Conservation (phyloP, 345 rosid species). For the Raphanus sativus region DNA sequence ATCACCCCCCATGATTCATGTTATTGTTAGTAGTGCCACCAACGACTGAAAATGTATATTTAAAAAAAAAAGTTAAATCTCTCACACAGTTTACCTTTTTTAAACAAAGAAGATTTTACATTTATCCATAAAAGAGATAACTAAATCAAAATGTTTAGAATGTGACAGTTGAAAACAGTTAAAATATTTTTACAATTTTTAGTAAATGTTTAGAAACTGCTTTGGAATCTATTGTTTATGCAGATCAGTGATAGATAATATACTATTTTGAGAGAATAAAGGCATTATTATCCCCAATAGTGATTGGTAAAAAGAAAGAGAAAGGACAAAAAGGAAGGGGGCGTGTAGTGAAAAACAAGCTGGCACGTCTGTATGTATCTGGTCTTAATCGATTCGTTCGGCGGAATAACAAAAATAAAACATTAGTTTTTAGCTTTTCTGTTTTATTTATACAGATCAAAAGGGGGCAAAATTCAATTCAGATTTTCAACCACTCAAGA, state of each 20-base stretch:
- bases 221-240: neutral
- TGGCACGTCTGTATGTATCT: slow-evolving; percentile 34
- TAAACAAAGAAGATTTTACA: neutral
- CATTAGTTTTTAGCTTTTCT: slow-evolving; percentile 29
- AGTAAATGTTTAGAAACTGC: neutral
- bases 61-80: neutral
- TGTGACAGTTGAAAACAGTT: neutral
- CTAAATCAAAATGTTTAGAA: neutral
- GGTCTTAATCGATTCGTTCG: slow-evolving; percentile 30
- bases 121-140: slow-evolving; percentile 1
- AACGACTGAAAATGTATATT: neutral
- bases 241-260: neutral
- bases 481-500: slow-evolving; percentile 13
- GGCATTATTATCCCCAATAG: slow-evolving; percentile 10
- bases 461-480: neutral
- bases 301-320: neutral
- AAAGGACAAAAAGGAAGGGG: neutral
- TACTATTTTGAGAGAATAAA: neutral
- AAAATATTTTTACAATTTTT: neutral
- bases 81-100: no score
- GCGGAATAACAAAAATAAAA: slow-evolving; percentile 27
- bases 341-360: slow-evolving; percentile 33
- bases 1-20: slow-evolving; percentile 6
- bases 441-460: neutral
- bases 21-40: slow-evolving; percentile 22